phyloP scores from a whole-genome alignment of 1,139 yeast species.

The Sugiyamaella pinicola region DNA sequence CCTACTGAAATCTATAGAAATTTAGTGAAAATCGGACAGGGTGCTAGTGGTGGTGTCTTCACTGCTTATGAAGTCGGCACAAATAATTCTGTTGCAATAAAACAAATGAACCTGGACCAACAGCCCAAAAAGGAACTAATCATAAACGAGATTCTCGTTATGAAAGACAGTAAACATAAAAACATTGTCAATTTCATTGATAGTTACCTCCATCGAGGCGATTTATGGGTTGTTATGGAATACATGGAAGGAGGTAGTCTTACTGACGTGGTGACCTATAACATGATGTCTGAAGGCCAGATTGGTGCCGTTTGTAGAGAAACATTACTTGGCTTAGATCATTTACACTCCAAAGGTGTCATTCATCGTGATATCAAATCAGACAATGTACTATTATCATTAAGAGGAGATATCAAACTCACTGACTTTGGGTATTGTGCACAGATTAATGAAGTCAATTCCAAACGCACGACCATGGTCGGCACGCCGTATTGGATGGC shows the following conservation, averaged over 20 bases:
- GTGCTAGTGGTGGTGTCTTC: conserved; percentile 97
- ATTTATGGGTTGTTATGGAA: conserved; percentile 97
- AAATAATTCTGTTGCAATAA: conserved; percentile 79
- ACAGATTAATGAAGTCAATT: conserved; percentile 80
- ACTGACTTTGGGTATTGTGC: conserved; percentile 86
- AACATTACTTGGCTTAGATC: conserved; percentile 80
- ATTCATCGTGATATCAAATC: conserved; percentile 96
- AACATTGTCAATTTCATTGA: conserved; percentile 94
- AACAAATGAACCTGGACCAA: conserved; percentile 90
- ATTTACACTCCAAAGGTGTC: conserved; percentile 89
- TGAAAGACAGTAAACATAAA: conserved; percentile 90
- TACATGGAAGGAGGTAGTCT: conserved; percentile 98
- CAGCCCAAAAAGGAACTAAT: conserved; percentile 95
- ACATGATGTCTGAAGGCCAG: conserved; percentile 96
- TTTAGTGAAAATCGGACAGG: conserved; percentile 88
- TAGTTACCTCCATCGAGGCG: conserved; percentile 65
- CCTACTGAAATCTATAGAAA: conserved; percentile 74
- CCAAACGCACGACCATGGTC: conserved; percentile 95
- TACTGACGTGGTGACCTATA: conserved; percentile 93
- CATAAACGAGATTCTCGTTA: conserved; percentile 90
- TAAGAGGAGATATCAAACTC: conserved; percentile 85
- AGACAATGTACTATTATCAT: conserved; percentile 81
- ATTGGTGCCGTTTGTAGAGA: conserved; percentile 96
- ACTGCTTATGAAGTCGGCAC: conserved; percentile 75
- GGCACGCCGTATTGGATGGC: conserved; percentile 99